Evolutionary conservation across 352 stramenopile species (phyloP), one percentile per base, ranked within the genome.

Genomic region (Blastocystis sp.): DNA sequence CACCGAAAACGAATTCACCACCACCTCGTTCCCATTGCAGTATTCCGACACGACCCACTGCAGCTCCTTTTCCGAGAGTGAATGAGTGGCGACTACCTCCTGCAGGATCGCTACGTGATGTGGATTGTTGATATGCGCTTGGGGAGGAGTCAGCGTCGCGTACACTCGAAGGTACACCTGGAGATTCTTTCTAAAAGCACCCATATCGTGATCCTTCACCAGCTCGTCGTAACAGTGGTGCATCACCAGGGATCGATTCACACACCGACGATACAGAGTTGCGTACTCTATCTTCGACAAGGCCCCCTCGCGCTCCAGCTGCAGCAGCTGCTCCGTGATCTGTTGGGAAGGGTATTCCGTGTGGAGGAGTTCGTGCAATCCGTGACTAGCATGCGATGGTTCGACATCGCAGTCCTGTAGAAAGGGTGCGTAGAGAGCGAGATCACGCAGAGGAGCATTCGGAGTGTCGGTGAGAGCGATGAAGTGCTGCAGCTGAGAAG

Each of bases 301-400:
- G 2, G 18, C 47, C 70, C 13, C 43, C 47, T 45, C 20, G 37
- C 56, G 24, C 70, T 81, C 39, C 5, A 81, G 70, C 54, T 64
- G 24, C 45, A 81, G 54, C 70, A 81, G 54, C 54, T 65, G 9
- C n/a, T n/a, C 34, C 18, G 54, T 81, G 54, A 81, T 81, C 8
- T 13, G 41, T 24, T 64, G 18, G 6, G 45, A 18, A 18, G 70
- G 70, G 34, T 81, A 81, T 30, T 18, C 34, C 34, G 37, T 45
- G 6, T 20, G 26, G 2, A 54, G 43, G 3, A 59, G 20, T 7
- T 41, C n/a, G 7, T 24, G 24, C 30, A n/a, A 41, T 54, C 34
- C 30, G 16, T 26, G 65, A 13, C 7, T 20, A 0, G 70, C 18
- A 0, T 26, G 43, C 7, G 24, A 16, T 3, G 70, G 39, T 3